phyloP scores from a whole-genome alignment of 345 rosid species.

The Limnanthes douglasii region DNA sequence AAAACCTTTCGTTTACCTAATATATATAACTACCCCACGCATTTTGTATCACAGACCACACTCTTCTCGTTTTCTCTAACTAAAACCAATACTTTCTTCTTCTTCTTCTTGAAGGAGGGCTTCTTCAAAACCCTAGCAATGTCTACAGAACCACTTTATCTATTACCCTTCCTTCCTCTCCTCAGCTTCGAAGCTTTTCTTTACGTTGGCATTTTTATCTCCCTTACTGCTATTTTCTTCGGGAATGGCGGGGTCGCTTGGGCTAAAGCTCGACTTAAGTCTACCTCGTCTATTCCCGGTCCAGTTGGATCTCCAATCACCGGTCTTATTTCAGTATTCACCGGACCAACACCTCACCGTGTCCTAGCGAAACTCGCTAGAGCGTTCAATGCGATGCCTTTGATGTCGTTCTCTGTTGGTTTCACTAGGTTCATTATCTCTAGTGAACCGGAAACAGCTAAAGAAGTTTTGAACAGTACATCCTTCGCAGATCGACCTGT shows the following conservation, averaged over 20 bases:
- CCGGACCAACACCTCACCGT: slow-evolving; percentile 35
- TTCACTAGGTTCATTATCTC: slow-evolving; percentile 54
- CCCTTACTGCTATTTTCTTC: slow-evolving; percentile 21
- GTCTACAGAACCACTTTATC: too few relatives aligned
- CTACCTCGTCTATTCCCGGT: slow-evolving; percentile 29
- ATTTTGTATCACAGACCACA: too few relatives aligned
- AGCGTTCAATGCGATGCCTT: slow-evolving; percentile 17
- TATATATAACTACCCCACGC: too few relatives aligned
- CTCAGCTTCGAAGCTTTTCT: slow-evolving; percentile 19
- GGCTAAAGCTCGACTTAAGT: slow-evolving; percentile 17
- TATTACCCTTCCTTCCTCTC: too few relatives aligned
- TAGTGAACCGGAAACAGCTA: slow-evolving; percentile 60
- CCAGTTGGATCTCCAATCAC: slow-evolving; percentile 40
- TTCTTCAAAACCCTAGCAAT: too few relatives aligned
- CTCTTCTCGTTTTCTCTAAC: too few relatives aligned
- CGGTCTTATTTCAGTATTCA: slow-evolving; percentile 22
- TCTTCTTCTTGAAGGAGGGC: too few relatives aligned
- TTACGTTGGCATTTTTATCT: slow-evolving; percentile 14
- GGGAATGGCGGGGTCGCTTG: slow-evolving; percentile 65
- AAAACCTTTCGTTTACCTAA: too few relatives aligned
- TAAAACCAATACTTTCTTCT: too few relatives aligned
- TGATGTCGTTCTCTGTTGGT: slow-evolving; percentile 84
- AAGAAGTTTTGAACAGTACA: slow-evolving; percentile 55
- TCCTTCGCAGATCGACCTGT: slow-evolving; percentile 78
- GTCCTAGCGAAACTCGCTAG: slow-evolving; percentile 28